Evolutionary conservation across 163 green algal genomes (phyloP).

Genomic region (Smithsoniella earleae): DNA sequence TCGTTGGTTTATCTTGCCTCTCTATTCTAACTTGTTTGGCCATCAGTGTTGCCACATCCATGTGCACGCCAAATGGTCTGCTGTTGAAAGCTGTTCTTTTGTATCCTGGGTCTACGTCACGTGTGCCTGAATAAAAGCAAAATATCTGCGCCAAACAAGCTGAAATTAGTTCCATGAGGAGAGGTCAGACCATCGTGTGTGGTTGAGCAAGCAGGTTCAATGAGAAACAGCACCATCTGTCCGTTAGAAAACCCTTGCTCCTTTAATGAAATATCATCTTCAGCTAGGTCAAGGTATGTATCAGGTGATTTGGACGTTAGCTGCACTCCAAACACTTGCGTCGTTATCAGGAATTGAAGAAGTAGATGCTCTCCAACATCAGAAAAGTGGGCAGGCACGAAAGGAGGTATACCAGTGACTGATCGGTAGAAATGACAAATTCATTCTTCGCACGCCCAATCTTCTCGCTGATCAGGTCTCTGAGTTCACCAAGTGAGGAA

Average conservation of each 20-base stretch:
- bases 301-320: constrained; percentile 28
- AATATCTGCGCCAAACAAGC: background rate
- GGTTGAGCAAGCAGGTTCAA: background rate
- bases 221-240: background rate
- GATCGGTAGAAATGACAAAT: constrained; percentile 59
- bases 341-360: constrained; percentile 24
- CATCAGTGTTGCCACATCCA: constrained; percentile 32
- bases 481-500: constrained; percentile 52
- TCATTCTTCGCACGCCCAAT: constrained; percentile 59
- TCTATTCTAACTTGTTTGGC: constrained; percentile 61
- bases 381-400: background rate
- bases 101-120: constrained; percentile 10
- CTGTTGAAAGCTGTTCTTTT: background rate
- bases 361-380: background rate
- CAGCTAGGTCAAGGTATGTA: constrained; percentile 13
- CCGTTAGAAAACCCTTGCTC: background rate
- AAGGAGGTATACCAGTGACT: constrained; percentile 50
- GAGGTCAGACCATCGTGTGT: background rate
- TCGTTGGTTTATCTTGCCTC: constrained; percentile 50
- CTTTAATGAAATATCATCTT: constrained; percentile 4
- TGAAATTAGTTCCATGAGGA: background rate
- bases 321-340: background rate
- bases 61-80: constrained; percentile 19
- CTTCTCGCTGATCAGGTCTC: constrained; percentile 49
- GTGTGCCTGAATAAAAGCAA: constrained; percentile 15